Percentiles rank a stretch among this genome's conserved stretches.
phyloP scores from a whole-genome alignment of 345 rosid species.

The Citrus glauca region DNA sequence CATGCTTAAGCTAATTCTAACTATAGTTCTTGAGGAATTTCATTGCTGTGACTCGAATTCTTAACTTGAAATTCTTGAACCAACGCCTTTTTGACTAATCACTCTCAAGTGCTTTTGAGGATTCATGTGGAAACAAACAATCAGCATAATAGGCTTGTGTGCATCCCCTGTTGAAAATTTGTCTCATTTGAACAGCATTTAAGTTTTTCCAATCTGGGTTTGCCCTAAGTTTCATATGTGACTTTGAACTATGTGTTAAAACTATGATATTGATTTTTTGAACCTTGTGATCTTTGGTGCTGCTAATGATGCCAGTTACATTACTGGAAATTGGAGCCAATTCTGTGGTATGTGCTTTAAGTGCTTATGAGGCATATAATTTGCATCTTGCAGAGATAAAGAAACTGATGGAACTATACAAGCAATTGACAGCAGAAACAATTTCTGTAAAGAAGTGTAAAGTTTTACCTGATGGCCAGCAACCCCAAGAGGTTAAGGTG shows the following conservation, averaged over 20 bases:
- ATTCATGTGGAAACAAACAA: background rate
- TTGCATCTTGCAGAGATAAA: constrained; percentile 51
- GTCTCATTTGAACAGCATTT: background rate
- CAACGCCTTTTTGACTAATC: background rate
- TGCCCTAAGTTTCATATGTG: background rate
- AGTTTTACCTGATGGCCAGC: constrained; percentile 28
- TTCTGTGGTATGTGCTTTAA: background rate
- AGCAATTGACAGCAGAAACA: constrained; percentile 46
- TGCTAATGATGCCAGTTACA: background rate
- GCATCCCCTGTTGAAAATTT: background rate
- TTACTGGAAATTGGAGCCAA: background rate
- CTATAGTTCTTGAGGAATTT: background rate
- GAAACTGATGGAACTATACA: constrained; percentile 52
- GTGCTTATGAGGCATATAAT: background rate
- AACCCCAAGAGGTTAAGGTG: constrained; percentile 10
- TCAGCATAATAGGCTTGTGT: background rate
- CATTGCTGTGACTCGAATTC: background rate
- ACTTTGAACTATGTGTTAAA: background rate
- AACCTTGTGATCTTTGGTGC: background rate
- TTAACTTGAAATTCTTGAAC: background rate
- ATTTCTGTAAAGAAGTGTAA: constrained; percentile 23
- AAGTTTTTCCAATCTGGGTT: background rate
- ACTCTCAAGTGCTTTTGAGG: background rate
- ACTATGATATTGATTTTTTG: background rate
- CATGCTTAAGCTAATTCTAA: background rate